A percentile compares a stretch with the other conserved stretches of the same genome.
Evolutionary conservation across 768 basidiomycete species (phyloP).

Genomic region (Hygrophorus pudorinus): DNA sequence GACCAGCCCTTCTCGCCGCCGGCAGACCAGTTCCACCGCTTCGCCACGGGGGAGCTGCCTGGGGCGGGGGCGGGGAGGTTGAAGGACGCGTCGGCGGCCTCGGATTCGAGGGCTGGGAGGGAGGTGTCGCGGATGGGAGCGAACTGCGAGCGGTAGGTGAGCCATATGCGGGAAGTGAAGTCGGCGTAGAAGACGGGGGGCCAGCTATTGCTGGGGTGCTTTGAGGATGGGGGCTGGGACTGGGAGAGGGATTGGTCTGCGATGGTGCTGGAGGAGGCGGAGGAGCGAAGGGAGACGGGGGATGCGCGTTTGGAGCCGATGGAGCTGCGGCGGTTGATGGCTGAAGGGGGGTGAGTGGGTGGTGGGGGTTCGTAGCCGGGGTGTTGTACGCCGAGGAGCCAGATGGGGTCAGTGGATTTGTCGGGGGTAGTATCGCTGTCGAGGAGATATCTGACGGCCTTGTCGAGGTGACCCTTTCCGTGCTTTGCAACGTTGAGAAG

Average conservation of each 20-base stretch:
- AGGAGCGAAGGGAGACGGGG: slow-evolving; percentile 8
- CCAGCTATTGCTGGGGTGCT: slow-evolving; percentile 48
- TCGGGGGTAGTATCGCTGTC: slow-evolving; percentile 86
- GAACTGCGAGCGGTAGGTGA: slow-evolving; percentile 88
- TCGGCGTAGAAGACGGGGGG: slow-evolving; percentile 80
- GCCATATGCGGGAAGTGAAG: slow-evolving; percentile 82
- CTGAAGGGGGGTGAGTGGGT: slow-evolving; percentile 11
- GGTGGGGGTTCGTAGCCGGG: slow-evolving; percentile 53
- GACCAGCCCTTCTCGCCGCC: slow-evolving; percentile 72
- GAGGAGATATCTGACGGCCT: slow-evolving; percentile 81
- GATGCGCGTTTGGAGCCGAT: slow-evolving; percentile 5
- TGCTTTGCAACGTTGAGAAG: slow-evolving; percentile 63
- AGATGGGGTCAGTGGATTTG: slow-evolving; percentile 73
- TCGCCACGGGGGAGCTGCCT: slow-evolving; percentile 22
- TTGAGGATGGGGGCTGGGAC: slow-evolving; percentile 14
- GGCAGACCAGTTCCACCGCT: slow-evolving; percentile 59
- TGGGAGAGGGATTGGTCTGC: slow-evolving; percentile 16
- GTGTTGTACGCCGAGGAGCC: slow-evolving; percentile 81
- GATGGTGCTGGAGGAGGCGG: slow-evolving; percentile 7
- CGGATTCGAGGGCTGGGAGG: slow-evolving; percentile 24
- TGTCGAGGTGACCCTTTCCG: slow-evolving; percentile 69
- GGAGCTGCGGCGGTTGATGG: slow-evolving; percentile 11
- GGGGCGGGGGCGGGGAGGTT: slow-evolving; percentile 10
- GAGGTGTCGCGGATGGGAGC: slow-evolving; percentile 63
- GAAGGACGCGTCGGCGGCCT: slow-evolving; percentile 9